phyloP scores from a whole-genome alignment of 2,329 filamentous ascomycete genomes.

The Zymoseptoria ardabiliae region DNA sequence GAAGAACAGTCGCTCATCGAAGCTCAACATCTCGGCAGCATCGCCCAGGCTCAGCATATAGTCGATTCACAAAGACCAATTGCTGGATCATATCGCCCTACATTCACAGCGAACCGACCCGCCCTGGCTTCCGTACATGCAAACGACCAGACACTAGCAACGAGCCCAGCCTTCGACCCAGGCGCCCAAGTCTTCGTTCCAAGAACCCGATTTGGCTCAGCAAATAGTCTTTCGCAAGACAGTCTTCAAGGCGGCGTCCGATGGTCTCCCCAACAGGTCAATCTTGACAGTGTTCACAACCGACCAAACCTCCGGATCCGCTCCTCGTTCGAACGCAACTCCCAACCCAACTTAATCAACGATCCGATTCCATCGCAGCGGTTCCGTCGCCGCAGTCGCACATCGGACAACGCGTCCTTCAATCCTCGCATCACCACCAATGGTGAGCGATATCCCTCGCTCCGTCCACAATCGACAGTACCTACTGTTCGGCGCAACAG shows the following conservation, averaged over 20 bases:
- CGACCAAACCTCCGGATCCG: slow-evolving; percentile 15
- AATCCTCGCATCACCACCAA: slow-evolving; percentile 3
- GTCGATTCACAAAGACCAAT: not conserved
- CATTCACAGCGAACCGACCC: not conserved
- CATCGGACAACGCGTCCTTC: slow-evolving; percentile 12
- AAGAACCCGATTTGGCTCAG: slow-evolving; percentile 18
- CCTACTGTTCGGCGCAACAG: slow-evolving; percentile 10
- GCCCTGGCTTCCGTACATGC: not conserved
- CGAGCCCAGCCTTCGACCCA: slow-evolving; percentile 18
- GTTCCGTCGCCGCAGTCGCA: slow-evolving; percentile 12
- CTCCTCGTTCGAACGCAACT: slow-evolving; percentile 20
- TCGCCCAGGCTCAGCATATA: not conserved
- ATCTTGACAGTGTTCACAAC: slow-evolving; percentile 9
- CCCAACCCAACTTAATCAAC: slow-evolving; percentile 1
- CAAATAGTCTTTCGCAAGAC: slow-evolving; percentile 6
- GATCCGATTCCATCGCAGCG: not conserved
- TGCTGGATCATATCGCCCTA: not conserved
- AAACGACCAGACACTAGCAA: not conserved
- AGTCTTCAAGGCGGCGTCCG: not conserved
- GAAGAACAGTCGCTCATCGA: not conserved
- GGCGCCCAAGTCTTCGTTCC: slow-evolving; percentile 25
- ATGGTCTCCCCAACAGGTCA: slow-evolving; percentile 3
- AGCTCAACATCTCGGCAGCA: not conserved
- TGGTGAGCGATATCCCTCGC: slow-evolving; percentile 20
- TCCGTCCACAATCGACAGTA: slow-evolving; percentile 8